phyloP scores from a whole-genome alignment of 2,329 filamentous ascomycete genomes.

The Elsinoe australis region DNA sequence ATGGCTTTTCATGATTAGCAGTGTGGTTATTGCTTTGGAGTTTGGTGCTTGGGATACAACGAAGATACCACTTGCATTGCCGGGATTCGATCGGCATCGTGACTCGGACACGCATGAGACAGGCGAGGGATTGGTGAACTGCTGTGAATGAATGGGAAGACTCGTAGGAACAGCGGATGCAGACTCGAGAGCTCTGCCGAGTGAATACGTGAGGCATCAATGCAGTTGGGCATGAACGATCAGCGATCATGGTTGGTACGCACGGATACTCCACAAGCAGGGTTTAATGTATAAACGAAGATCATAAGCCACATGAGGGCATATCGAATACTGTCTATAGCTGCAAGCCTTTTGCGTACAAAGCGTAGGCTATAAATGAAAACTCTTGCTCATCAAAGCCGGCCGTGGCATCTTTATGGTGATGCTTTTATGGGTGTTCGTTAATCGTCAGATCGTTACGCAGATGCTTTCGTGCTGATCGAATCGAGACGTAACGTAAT shows the following conservation, averaged over 20 bases:
- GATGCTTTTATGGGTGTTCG: constrained; percentile 9
- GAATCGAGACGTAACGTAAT: too few species aligned
- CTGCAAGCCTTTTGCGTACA: constrained; percentile 1
- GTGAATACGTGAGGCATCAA: background rate
- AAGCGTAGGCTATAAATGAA: background rate
- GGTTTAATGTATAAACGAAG: too few species aligned
- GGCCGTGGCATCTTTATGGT: constrained; percentile 13
- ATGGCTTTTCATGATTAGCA: background rate
- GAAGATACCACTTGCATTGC: constrained; percentile 5
- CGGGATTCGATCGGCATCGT: background rate
- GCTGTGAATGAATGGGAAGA: background rate
- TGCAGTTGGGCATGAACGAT: background rate
- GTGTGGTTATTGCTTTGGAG: background rate
- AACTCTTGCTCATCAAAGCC: background rate
- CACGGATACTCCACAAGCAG: too few species aligned
- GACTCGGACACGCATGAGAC: background rate
- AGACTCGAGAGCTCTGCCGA: too few species aligned
- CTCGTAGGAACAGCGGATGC: too few species aligned
- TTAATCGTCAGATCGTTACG: constrained; percentile 2
- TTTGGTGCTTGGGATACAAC: background rate
- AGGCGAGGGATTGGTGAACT: background rate
- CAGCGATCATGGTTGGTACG: background rate
- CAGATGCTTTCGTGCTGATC: too few species aligned
- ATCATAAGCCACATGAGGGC: constrained; percentile 10
- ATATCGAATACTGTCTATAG: constrained; percentile 11